Evolutionary conservation across 441 rosid species (phyloP), one percentile per base, ranked within the genome.

Genomic region (Populus hybrid): DNA sequence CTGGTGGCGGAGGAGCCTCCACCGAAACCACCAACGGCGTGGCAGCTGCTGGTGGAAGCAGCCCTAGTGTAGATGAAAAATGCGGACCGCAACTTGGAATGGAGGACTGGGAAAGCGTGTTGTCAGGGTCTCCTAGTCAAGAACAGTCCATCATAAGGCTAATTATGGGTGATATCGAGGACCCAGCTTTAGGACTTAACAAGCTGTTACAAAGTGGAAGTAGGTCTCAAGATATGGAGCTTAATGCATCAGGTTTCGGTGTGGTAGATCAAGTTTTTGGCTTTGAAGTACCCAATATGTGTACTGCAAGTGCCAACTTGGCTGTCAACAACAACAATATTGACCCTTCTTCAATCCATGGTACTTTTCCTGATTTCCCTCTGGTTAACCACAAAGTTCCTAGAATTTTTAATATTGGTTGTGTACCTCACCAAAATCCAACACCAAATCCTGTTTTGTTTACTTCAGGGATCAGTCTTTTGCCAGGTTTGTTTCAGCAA

Each of bases 41-140:
- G 61, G 82, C 77, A 36, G 75, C 77, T 67, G 80, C 85, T 71
- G 70, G 67, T 74, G 70, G 78, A 71, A 50, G 86, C 83, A 68
- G 72, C 72, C 67, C 85, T 57, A 34, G 78, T 82, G 21, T 74
- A 77, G 81, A 83, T 79, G 84, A 84, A 80, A 86, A 86, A 87
- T 83, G 86, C 71, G 84, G 85, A 46, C 87, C 83, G 73, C 78
- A 82, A 57, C 87, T 86, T 72, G 90, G 87, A 76, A 87, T 87
- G 88, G 95, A 94, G 72, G 90, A 88, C 70, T 90, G 90, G 93
- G 93, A 86, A 59, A 79, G 81, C 32, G 80, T 86, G 78, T 75
- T 89, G 72, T 83, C 93, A 16, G 93, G 89, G 67, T 78, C 88
- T 24, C 93, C 92, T 30, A 83, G 83, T 73, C 93, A 87, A 74